Conservation (phyloP, 495 filamentous ascomycete species). For the Penicillium verhagenii region DNA sequence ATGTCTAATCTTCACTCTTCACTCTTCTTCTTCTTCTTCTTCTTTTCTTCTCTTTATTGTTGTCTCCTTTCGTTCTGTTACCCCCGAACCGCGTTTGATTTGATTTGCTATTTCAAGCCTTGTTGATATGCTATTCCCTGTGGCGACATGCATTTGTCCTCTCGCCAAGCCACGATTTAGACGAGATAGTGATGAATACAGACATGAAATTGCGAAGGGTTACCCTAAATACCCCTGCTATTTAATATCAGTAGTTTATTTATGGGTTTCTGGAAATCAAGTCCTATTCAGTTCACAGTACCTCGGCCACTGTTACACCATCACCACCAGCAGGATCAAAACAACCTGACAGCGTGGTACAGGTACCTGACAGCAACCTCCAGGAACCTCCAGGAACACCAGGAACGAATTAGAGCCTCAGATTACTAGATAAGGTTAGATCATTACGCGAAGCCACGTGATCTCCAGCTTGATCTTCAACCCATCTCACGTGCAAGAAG, state of each 20-base stretch:
- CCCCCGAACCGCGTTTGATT: conserved; percentile 18
- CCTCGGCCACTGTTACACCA: conserved; percentile 23
- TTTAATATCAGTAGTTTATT: too few species aligned
- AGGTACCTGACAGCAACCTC: conserved; percentile 13
- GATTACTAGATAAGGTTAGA: conserved; percentile 13
- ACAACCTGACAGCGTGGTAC: conserved; percentile 12
- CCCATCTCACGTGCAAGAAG: neutral
- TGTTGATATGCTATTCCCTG: conserved; percentile 15
- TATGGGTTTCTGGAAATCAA: too few species aligned
- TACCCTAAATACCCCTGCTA: neutral
- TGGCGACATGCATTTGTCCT: conserved; percentile 4
- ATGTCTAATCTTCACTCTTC: neutral
- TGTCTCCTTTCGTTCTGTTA: conserved; percentile 16
- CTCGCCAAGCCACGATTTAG: conserved; percentile 16
- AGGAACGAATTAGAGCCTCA: conserved; percentile 2
- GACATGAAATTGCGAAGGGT: conserved; percentile 14
- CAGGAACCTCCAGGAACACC: conserved; percentile 3
- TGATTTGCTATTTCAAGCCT: conserved; percentile 13
- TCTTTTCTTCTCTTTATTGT: too few species aligned
- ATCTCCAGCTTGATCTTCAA: conserved; percentile 1
- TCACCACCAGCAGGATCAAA: neutral
- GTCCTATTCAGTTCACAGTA: conserved; percentile 10
- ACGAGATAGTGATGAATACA: conserved; percentile 23
- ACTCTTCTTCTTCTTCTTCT: conserved; percentile 3
- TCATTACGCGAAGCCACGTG: conserved; percentile 12